Conservation (phyloP, 176 grass and related monocot genomes). For the Elymus sibiricus region DNA sequence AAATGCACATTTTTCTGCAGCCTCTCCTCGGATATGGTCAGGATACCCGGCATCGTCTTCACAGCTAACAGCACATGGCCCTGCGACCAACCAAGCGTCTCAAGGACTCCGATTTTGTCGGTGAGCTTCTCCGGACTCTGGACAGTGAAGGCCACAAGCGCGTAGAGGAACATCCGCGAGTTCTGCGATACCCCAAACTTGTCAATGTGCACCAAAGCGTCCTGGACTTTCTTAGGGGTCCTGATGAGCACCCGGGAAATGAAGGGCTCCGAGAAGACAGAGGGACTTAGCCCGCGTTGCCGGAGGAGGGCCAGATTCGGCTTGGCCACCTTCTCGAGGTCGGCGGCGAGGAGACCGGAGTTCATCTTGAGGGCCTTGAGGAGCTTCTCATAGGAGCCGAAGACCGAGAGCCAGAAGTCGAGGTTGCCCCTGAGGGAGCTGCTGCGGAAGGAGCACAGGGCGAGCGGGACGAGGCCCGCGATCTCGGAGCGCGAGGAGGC, state of each 20-base stretch:
- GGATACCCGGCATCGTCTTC: constrained; percentile 11
- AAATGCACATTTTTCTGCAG: constrained; percentile 1
- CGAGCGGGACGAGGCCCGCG: constrained; percentile 11
- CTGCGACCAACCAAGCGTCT: not conserved
- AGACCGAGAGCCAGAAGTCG: constrained; percentile 20
- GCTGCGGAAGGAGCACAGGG: not conserved
- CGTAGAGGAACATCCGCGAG: not conserved
- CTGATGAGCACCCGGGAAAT: not conserved
- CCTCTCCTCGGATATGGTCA: constrained; percentile 2
- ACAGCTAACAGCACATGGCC: not conserved
- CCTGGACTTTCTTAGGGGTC: not conserved
- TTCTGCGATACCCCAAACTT: constrained; percentile 9
- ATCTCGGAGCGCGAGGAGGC: constrained; percentile 23
- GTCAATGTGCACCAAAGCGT: not conserved
- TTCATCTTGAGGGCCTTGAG: not conserved
- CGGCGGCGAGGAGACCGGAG: not conserved
- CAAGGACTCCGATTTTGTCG: not conserved
- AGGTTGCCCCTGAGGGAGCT: not conserved
- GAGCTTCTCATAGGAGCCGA: constrained; percentile 33
- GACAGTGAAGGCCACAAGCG: not conserved
- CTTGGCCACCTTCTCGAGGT: constrained; percentile 20
- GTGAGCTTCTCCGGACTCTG: constrained; percentile 8
- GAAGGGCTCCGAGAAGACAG: not conserved
- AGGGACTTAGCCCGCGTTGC: constrained; percentile 8
- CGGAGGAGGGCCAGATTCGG: constrained; percentile 38